Percentiles rank a stretch among this genome's conserved stretches.
phyloP scores from a whole-genome alignment of 2,329 filamentous ascomycete genomes.

The Blastomyces percursus region DNA sequence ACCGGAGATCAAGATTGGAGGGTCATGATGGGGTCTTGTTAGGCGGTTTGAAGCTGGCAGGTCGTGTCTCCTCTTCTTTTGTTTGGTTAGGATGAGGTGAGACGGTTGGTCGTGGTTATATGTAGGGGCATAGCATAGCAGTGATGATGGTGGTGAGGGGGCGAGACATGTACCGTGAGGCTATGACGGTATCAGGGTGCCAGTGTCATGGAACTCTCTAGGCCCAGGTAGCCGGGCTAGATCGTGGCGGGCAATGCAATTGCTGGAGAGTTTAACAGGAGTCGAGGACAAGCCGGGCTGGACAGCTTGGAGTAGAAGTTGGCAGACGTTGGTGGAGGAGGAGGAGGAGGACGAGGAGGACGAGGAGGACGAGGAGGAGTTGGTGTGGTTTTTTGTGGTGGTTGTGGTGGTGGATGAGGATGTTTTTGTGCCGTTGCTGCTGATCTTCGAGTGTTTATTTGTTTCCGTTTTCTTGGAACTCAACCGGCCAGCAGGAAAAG shows the following conservation, averaged over 20 bases:
- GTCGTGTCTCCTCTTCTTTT: not conserved
- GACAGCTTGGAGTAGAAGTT: not conserved
- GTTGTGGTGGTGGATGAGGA: too few species aligned
- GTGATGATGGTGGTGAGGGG: not conserved
- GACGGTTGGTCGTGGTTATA: too few species aligned
- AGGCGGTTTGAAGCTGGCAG: not conserved
- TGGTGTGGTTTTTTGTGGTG: too few species aligned
- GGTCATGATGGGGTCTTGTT: not conserved
- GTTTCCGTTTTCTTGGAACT: not conserved
- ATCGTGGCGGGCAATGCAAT: not conserved
- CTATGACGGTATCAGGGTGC: not conserved
- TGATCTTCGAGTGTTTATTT: not conserved
- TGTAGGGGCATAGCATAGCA: not conserved
- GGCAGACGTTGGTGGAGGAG: not conserved
- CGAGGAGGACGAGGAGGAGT: not conserved
- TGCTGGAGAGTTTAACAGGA: not conserved
- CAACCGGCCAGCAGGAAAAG: not conserved
- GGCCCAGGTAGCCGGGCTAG: not conserved
- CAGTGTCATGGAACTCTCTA: not conserved
- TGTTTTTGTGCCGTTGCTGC: too few species aligned
- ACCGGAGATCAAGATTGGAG: constrained; percentile 2
- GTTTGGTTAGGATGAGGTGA: not conserved
- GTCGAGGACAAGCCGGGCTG: not conserved
- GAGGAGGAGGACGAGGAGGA: too few species aligned
- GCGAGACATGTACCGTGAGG: not conserved